These are phyloP conservation scores for Coemansia sp. DNA, from an alignment of 192 early-diverging fungal species.

Conservation along the genomic window DNA sequence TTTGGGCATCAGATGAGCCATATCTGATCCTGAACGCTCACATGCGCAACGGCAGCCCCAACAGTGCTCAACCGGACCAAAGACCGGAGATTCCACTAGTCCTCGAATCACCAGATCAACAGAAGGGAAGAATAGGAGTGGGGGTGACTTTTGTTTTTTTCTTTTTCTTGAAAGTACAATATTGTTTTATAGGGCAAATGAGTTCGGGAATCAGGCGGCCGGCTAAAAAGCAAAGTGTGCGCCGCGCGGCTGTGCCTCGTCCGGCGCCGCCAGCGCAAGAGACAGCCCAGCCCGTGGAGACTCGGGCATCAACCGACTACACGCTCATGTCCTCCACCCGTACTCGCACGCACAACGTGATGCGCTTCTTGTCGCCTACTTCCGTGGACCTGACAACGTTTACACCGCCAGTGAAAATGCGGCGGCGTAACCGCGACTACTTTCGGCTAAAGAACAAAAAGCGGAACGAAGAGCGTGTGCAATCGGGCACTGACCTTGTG, in stretches of 20 bases:
- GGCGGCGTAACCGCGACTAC: slow-evolving; percentile 40
- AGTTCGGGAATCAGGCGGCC: no score
- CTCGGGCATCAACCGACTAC: slow-evolving; percentile 56
- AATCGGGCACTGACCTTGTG: neutral
- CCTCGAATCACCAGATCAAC: no score
- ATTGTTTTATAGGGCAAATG: no score
- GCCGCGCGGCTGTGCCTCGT: neutral
- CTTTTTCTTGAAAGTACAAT: no score
- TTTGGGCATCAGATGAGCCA: no score
- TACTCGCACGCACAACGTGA: slow-evolving; percentile 62
- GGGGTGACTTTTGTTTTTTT: no score
- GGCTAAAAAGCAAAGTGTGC: no score
- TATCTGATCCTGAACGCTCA: no score
- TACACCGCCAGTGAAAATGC: slow-evolving; percentile 56
- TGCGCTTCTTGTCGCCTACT: slow-evolving; percentile 64
- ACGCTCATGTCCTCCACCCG: slow-evolving; percentile 60
- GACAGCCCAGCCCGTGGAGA: slow-evolving; percentile 1
- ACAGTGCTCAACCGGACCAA: no score
- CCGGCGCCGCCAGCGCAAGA: neutral
- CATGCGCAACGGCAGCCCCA: no score
- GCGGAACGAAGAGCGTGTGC: slow-evolving; percentile 41
- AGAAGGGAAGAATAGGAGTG: no score
- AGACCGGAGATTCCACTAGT: no score
- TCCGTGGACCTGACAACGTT: slow-evolving; percentile 57
- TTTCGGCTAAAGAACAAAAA: slow-evolving; percentile 46